Base-by-base conservation (phyloP, 345 rosid genomes). In the Heritiera fomes region DNA sequence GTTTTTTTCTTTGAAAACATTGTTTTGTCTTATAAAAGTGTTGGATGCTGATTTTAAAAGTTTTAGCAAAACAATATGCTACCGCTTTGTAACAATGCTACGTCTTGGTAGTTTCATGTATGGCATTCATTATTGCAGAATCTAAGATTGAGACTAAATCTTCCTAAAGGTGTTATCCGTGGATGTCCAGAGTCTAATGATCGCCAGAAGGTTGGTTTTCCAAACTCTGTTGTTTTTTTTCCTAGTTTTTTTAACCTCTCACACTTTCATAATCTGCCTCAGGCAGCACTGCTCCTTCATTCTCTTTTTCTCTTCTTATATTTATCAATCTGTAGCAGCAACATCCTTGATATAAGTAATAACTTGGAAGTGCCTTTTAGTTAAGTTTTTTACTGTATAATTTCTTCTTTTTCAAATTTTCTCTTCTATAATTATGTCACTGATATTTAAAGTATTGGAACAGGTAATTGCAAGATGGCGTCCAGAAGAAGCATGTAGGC, bases 401-500 rank as follows among this genome's bases (percentile, higher is more conserved):
- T 67, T 12, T 65, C 30, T 47, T 18, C n/a, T 68, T 9, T 38
- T 45, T 79, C 38, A 47, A 52, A 49, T 43, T 1, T 66, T 49
- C 7, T 83, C 70, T 80, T 77, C 62, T 66, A 65, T 62, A 68
- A 72, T 67, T 49, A 30, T 78, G 43, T 81, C 78, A 67, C 71
- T 80, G 65, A 79, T 79, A 62, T 34, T 61, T 64, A 38, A 79
- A 41, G 46, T 60, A 77, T 78, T 78, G 71, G 64, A 78, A 76
- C 87, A 97, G 99, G 96, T 91, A 61, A 82, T n/a, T 71, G 93
- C 96, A 55, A 91, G 86, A 82, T 97, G 99, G 98, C 86, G 30
- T 69, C 94, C 96, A 23, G 97, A 90, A 75, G 89, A 77, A 82
- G 86, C 96, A 74, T 78, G 84, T 52, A 91, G 88, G 87, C 98